Conservation (phyloP, 257 asterid species). For the Solanum clarkiae region DNA sequence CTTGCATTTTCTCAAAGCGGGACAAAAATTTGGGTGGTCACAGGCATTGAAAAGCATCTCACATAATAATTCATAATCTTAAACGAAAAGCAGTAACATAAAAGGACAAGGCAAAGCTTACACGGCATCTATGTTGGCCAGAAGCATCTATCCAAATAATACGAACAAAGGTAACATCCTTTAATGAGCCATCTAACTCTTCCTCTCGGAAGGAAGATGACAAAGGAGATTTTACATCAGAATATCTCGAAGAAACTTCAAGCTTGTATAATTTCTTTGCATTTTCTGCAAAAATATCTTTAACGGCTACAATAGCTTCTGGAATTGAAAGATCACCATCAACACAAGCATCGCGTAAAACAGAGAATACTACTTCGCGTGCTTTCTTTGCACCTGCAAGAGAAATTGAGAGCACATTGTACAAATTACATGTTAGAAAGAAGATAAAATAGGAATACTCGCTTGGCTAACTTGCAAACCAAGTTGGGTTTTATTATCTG, state of each 20-base stretch:
- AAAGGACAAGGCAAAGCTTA: conserved; percentile 14
- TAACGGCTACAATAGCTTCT: conserved; percentile 69
- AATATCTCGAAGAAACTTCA: conserved; percentile 19
- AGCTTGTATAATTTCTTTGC: conserved; percentile 62
- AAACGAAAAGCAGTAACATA: neutral
- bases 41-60: neutral
- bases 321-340: conserved; percentile 73
- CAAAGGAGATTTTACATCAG: conserved; percentile 12
- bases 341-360: conserved; percentile 69
- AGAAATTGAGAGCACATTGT: neutral
- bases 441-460: neutral
- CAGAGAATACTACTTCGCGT: conserved; percentile 68
- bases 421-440: neutral
- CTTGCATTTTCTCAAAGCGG: neutral
- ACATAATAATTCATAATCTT: neutral
- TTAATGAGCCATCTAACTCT: conserved; percentile 5
- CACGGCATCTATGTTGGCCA: conserved; percentile 95
- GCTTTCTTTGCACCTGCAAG: conserved; percentile 77
- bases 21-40: neutral
- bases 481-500: neutral
- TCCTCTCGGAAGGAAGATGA: conserved; percentile 14
- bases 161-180: conserved; percentile 49
- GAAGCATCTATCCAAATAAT: conserved; percentile 80
- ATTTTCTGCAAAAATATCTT: conserved; percentile 56
- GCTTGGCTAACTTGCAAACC: neutral